These are phyloP conservation scores for Solanum virginianum DNA, from an alignment of 257 asterid species.

Conservation along the genomic window DNA sequence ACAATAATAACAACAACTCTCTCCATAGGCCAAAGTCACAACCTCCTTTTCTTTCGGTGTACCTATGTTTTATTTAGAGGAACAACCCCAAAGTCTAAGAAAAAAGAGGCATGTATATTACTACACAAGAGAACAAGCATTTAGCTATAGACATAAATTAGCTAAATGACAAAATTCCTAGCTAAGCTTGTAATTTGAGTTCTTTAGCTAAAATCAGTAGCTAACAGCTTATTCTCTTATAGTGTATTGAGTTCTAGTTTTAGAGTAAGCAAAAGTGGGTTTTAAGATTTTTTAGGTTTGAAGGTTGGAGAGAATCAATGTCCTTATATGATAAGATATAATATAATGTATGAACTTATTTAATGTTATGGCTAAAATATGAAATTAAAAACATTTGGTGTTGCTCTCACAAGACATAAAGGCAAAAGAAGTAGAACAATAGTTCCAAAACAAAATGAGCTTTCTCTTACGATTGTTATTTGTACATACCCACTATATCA, in stretches of 20 bases:
- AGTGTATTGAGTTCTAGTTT: not conserved
- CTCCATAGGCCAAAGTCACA: not conserved
- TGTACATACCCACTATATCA: too few species aligned
- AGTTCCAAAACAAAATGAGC: not conserved
- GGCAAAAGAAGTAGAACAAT: not conserved
- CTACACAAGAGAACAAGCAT: too few species aligned
- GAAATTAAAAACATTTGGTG: not conserved
- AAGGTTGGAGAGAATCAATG: not conserved
- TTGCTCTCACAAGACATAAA: not conserved
- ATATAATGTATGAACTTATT: not conserved
- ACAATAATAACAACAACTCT: not conserved
- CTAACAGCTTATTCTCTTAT: too few species aligned
- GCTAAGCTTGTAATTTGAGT: too few species aligned
- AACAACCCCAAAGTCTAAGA: not conserved
- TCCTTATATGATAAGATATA: too few species aligned
- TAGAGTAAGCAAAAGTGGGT: not conserved
- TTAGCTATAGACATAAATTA: too few species aligned
- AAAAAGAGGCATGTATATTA: not conserved
- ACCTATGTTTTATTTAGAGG: not conserved
- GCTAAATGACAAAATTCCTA: too few species aligned
- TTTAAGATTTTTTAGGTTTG: not conserved
- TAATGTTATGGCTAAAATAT: not conserved
- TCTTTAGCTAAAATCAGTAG: too few species aligned
- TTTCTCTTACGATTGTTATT: not conserved
- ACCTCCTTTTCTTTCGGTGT: not conserved